Evolutionary conservation across 768 basidiomycete species (phyloP).

Genomic region (Galerina sulciceps): DNA sequence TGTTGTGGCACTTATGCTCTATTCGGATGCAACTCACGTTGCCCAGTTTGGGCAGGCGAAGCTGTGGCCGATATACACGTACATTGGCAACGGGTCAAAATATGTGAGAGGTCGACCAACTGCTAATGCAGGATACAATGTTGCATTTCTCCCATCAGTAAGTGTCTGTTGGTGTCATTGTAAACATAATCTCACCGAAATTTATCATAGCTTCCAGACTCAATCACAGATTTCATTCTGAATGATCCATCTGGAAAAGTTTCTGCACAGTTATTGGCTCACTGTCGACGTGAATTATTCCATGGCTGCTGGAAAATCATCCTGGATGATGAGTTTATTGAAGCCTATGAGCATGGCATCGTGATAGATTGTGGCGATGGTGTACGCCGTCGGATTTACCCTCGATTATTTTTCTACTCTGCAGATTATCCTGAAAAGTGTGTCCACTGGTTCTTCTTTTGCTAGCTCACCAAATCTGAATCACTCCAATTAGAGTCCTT

Average conservation of each 20-base stretch:
- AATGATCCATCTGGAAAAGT: constrained; percentile 8
- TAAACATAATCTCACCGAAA: background rate
- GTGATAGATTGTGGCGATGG: constrained; percentile 35
- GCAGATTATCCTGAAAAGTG: constrained; percentile 47
- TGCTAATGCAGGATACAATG: no score
- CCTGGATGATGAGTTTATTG: constrained; percentile 34
- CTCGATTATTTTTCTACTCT: constrained; percentile 38
- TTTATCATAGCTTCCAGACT: constrained; percentile 15
- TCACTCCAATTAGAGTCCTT: constrained; percentile 22
- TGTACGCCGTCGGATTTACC: constrained; percentile 31
- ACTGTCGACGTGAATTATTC: constrained; percentile 27
- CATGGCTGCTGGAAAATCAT: constrained; percentile 35
- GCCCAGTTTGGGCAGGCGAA: no score
- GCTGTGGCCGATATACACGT: no score
- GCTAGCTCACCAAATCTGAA: background rate
- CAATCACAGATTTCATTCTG: constrained; percentile 11
- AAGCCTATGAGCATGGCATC: constrained; percentile 37
- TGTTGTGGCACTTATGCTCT: no score
- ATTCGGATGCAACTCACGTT: no score
- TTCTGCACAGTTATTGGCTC: constrained; percentile 1
- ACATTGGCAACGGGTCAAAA: no score
- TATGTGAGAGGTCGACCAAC: no score
- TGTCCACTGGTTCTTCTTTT: background rate
- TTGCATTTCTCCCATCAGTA: background rate
- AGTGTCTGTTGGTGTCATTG: background rate